These are phyloP conservation scores for Xylariaceae sp. DNA, from an alignment of 2,329 filamentous ascomycete genomes.

Conservation along the genomic window DNA sequence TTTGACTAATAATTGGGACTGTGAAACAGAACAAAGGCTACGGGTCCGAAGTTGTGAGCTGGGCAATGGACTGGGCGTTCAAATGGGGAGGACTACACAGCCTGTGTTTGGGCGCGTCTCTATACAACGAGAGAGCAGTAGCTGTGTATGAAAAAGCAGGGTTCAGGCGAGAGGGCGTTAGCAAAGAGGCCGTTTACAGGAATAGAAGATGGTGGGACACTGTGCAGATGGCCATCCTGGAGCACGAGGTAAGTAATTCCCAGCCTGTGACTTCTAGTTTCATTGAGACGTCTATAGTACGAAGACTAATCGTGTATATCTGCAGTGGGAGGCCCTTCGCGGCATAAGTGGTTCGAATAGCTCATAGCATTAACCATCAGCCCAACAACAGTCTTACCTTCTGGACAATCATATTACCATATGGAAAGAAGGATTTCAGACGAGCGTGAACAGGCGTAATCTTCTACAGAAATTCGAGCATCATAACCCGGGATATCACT, in stretches of 20 bases:
- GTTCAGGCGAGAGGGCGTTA: constrained; percentile 43
- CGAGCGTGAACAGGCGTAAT: no score
- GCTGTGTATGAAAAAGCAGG: constrained; percentile 45
- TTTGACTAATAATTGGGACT: constrained; percentile 27
- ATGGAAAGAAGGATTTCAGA: no score
- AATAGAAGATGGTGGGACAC: constrained; percentile 40
- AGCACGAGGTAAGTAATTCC: constrained; percentile 27
- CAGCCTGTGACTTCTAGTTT: no score
- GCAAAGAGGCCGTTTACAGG: constrained; percentile 41
- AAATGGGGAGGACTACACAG: constrained; percentile 42
- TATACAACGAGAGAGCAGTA: constrained; percentile 42
- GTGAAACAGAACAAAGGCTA: constrained; percentile 41
- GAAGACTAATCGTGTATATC: no score
- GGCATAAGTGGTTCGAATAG: no score
- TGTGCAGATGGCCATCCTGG: constrained; percentile 37
- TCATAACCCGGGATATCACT: no score
- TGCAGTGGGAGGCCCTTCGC: no score
- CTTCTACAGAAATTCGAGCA: no score
- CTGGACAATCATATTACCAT: no score
- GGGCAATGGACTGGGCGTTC: constrained; percentile 48
- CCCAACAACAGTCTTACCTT: no score
- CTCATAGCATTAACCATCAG: no score
- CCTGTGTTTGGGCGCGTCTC: constrained; percentile 39
- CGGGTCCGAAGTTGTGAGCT: constrained; percentile 45
- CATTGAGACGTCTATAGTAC: no score